Evolutionary conservation across 176 grass and related monocot species (phyloP).

Genomic region (Eleusine indica): DNA sequence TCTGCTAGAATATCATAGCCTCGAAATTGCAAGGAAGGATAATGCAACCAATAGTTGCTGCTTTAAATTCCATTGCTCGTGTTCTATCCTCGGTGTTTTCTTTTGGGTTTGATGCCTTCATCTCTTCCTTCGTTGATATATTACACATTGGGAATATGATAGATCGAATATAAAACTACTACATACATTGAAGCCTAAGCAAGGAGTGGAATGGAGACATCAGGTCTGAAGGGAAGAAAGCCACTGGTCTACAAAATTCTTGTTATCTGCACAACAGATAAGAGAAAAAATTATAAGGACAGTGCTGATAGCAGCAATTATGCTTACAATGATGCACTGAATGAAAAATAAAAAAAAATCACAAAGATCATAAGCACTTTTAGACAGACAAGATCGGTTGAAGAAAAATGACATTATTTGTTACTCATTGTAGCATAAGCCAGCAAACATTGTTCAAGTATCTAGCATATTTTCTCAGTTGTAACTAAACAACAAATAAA

Average conservation of each 20-base stretch:
- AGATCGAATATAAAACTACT: not conserved
- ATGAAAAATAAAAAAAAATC: conserved; percentile 15
- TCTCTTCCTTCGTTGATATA: conserved; percentile 35
- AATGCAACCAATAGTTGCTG: conserved; percentile 2
- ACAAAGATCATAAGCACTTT: not conserved
- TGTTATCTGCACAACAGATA: conserved; percentile 51
- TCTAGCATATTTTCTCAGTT: not conserved
- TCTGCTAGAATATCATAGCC: not conserved
- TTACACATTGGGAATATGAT: conserved; percentile 13
- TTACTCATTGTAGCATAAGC: not conserved
- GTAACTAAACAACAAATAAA: not conserved
- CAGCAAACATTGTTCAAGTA: not conserved
- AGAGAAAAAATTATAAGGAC: conserved; percentile 12
- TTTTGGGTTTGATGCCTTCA: not conserved
- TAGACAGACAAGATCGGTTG: not conserved
- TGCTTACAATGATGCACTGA: not conserved
- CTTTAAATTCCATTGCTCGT: conserved; percentile 6
- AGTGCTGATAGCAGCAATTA: not conserved
- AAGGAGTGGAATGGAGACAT: conserved; percentile 17
- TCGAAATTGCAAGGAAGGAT: conserved; percentile 38
- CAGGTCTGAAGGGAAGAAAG: conserved; percentile 60
- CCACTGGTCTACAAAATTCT: conserved; percentile 59
- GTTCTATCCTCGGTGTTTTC: not conserved
- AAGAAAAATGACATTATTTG: not conserved
- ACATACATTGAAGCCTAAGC: conserved; percentile 20